phyloP scores from a whole-genome alignment of 2,329 filamentous ascomycete species.

The Daldinia eschscholtzii region DNA sequence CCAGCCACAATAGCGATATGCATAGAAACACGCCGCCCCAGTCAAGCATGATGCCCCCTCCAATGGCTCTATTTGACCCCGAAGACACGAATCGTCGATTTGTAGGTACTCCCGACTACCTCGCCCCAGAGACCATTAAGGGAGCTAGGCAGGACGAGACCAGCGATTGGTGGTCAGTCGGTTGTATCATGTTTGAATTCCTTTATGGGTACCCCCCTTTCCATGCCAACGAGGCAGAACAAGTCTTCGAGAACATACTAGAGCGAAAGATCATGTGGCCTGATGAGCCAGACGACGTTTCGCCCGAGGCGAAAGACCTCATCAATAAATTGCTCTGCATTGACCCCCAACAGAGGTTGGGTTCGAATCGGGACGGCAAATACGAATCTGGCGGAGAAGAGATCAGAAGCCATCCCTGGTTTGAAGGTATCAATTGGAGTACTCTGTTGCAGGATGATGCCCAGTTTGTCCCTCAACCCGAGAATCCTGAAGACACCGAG shows the following conservation, averaged over 20 bases:
- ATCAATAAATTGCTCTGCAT: slow-evolving; percentile 93
- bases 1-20: slow-evolving; percentile 61
- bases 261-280: slow-evolving; percentile 93
- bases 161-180: slow-evolving; percentile 99
- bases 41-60: slow-evolving; percentile 83
- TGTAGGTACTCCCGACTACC: slow-evolving; percentile 95
- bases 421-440: slow-evolving; percentile 88
- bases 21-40: slow-evolving; percentile 72
- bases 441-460: slow-evolving; percentile 94
- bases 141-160: slow-evolving; percentile 96
- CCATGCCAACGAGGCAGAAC: slow-evolving; percentile 87
- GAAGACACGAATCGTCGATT: slow-evolving; percentile 94
- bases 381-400: slow-evolving; percentile 88
- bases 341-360: slow-evolving; percentile 84
- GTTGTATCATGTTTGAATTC: slow-evolving; percentile 97
- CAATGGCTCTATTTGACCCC: slow-evolving; percentile 95
- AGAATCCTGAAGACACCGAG: slow-evolving; percentile 97
- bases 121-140: slow-evolving; percentile 96
- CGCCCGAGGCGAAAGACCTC: slow-evolving; percentile 89
- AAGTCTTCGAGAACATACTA: slow-evolving; percentile 97
- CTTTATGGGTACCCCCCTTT: slow-evolving; percentile 94
- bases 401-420: slow-evolving; percentile 91
- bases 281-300: slow-evolving; percentile 81
- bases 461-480: slow-evolving; percentile 91
- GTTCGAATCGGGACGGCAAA: slow-evolving; percentile 86